phyloP scores from a whole-genome alignment of 2,329 filamentous ascomycete species.

The Cladosporium sp. region DNA sequence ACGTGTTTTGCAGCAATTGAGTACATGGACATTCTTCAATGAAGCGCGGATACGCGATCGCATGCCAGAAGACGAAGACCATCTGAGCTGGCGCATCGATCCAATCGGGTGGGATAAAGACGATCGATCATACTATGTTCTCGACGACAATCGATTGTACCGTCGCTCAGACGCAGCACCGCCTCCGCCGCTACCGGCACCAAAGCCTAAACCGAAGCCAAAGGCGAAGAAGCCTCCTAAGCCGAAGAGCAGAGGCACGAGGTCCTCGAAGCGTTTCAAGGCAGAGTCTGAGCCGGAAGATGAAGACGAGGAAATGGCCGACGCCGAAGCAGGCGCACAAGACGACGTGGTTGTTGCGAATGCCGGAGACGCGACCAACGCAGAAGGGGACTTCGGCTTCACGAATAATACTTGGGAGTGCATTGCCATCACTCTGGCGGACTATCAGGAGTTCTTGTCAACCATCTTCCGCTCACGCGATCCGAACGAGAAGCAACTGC shows the following conservation, averaged over 20 bases:
- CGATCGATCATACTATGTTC: conserved; percentile 79
- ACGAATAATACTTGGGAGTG: conserved; percentile 86
- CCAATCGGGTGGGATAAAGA: conserved; percentile 83
- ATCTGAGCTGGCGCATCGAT: conserved; percentile 54
- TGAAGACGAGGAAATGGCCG: conserved; percentile 39
- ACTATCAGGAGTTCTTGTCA: conserved; percentile 67
- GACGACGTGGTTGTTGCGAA: conserved; percentile 31
- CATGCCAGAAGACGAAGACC: conserved; percentile 71
- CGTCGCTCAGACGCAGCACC: conserved; percentile 70
- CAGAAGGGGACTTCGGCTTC: conserved; percentile 47
- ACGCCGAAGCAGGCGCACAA: conserved; percentile 29
- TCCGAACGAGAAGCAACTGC: conserved; percentile 74
- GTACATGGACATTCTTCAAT: conserved; percentile 81
- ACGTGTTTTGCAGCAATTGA: conserved; percentile 77
- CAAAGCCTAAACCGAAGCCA: conserved; percentile 46
- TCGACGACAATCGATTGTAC: conserved; percentile 92
- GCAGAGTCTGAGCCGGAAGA: conserved; percentile 40
- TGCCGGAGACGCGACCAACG: conserved; percentile 25
- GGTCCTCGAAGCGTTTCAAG: conserved; percentile 68
- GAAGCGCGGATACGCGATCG: conserved; percentile 79
- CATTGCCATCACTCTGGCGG: conserved; percentile 70
- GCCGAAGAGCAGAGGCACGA: conserved; percentile 44
- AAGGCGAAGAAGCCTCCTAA: conserved; percentile 53
- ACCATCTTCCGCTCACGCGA: conserved; percentile 71
- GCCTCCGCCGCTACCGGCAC: conserved; percentile 52